These are phyloP conservation scores for Graphiopsis chlorocephala DNA, from an alignment of 2,329 filamentous ascomycete species.

Conservation along the genomic window DNA sequence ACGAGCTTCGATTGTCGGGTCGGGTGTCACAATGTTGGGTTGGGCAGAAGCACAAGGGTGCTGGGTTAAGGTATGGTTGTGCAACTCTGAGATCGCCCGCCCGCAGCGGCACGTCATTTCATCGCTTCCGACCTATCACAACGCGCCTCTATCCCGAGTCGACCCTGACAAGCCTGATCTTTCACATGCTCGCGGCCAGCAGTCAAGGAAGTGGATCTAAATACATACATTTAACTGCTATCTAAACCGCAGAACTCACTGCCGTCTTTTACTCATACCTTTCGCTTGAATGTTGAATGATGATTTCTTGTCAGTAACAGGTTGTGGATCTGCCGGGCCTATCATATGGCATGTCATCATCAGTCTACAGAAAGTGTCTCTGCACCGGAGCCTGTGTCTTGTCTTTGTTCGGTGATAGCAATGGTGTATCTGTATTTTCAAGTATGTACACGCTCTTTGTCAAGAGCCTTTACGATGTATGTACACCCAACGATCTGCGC, in stretches of 20 bases:
- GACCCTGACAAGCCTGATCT: neutral
- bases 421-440: neutral
- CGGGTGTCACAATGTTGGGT: neutral
- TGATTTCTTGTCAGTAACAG: neutral
- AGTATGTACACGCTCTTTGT: neutral
- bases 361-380: neutral
- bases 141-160: neutral
- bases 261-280: neutral
- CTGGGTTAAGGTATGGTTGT: neutral
- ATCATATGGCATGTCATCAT: neutral
- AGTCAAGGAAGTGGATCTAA: neutral
- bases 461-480: neutral
- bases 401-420: neutral
- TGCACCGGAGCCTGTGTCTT: neutral
- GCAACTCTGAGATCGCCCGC: neutral
- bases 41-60: neutral
- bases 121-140: neutral
- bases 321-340: neutral
- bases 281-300: neutral
- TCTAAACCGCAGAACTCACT: neutral
- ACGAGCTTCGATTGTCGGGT: neutral
- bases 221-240: neutral
- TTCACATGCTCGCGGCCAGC: neutral
- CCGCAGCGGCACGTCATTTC: slow-evolving; percentile 1
- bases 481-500: neutral